Conservation (phyloP, 495 filamentous ascomycete genomes). For the Hyphodiscus hymeniophilus region DNA sequence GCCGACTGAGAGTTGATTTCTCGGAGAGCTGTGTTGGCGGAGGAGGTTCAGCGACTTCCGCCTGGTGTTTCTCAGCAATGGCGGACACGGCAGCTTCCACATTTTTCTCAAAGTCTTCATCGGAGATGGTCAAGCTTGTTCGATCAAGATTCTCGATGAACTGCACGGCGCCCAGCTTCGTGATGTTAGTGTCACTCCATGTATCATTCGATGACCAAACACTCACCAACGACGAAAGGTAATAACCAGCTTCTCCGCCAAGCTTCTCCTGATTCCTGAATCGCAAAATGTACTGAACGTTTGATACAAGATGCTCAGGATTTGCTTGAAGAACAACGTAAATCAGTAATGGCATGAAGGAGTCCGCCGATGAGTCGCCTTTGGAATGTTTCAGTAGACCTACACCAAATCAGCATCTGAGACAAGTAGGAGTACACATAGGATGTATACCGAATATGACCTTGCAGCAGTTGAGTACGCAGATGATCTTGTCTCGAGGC, state of each 20-base stretch:
- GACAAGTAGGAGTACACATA: not conserved
- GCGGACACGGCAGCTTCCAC: conserved; percentile 95
- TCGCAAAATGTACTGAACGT: conserved; percentile 94
- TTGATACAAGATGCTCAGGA: conserved; percentile 90
- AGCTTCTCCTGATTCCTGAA: conserved; percentile 98
- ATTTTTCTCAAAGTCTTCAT: conserved; percentile 90
- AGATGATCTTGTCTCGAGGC: conserved; percentile 96
- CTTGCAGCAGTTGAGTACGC: conserved; percentile 97
- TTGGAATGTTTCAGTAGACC: conserved; percentile 87
- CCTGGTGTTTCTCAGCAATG: conserved; percentile 80
- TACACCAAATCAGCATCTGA: conserved; percentile 26
- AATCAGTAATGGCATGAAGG: conserved; percentile 91
- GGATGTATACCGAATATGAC: conserved; percentile 80
- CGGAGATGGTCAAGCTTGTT: conserved; percentile 84
- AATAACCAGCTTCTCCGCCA: conserved; percentile 93
- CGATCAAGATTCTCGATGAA: conserved; percentile 96
- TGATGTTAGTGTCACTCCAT: not conserved
- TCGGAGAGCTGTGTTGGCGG: conserved; percentile 44
- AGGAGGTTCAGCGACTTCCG: conserved; percentile 25
- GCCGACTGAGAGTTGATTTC: conserved; percentile 48
- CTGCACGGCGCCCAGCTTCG: conserved; percentile 85
- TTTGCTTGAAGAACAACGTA: conserved; percentile 93
- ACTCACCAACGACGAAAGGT: conserved; percentile 86
- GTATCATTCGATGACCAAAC: conserved; percentile 8
- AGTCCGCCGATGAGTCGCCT: conserved; percentile 89